phyloP scores from a whole-genome alignment of 2,329 filamentous ascomycete genomes.

The Esteya vermicola region DNA sequence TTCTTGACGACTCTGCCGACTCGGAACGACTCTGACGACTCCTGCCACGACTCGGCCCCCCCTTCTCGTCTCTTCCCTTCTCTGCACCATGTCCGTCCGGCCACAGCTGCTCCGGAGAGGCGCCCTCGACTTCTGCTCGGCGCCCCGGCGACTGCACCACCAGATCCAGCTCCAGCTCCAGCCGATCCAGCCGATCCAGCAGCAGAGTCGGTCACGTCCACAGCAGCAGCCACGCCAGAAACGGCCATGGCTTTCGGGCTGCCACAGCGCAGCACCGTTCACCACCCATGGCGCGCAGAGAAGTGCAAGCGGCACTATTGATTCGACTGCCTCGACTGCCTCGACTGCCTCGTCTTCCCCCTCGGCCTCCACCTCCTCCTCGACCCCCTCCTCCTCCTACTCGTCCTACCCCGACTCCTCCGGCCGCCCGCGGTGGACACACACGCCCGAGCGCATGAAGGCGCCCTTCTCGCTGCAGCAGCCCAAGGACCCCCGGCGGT shows the following conservation, averaged over 20 bases:
- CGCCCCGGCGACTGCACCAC: too few relatives aligned
- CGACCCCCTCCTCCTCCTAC: too few relatives aligned
- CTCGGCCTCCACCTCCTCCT: too few relatives aligned
- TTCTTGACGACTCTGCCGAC: not conserved
- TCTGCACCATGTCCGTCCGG: not conserved
- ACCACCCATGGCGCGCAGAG: not conserved
- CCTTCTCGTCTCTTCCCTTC: too few relatives aligned
- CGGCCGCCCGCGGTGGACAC: conserved; percentile 48
- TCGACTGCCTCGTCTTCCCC: too few relatives aligned
- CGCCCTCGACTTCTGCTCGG: too few relatives aligned
- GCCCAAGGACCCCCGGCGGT: conserved; percentile 36
- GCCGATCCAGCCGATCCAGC: too few relatives aligned
- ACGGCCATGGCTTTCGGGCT: not conserved
- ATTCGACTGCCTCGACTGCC: too few relatives aligned
- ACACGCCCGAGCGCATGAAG: conserved; percentile 56
- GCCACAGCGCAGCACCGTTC: too few relatives aligned
- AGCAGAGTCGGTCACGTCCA: too few relatives aligned
- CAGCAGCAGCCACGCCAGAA: not conserved
- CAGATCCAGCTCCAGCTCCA: too few relatives aligned
- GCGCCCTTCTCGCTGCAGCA: conserved; percentile 50
- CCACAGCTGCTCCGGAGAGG: not conserved
- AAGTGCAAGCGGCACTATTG: not conserved
- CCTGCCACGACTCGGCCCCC: too few relatives aligned
- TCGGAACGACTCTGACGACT: not conserved
- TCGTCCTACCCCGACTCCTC: not conserved